These are phyloP conservation scores for Silene vulgaris DNA, from an alignment of 179 eudicot species.

Conservation along the genomic window DNA sequence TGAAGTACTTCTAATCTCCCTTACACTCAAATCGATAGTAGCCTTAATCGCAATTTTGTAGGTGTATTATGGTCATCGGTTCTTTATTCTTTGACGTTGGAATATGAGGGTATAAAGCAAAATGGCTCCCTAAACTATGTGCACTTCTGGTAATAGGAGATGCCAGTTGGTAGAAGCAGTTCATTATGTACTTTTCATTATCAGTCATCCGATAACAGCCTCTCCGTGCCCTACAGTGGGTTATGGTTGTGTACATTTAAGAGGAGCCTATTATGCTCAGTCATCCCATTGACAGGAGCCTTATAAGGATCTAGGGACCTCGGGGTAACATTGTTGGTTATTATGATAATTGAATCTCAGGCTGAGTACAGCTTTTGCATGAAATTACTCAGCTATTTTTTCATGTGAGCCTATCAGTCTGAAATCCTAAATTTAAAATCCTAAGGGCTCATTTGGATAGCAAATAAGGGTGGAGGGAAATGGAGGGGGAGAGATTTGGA, in stretches of 20 bases:
- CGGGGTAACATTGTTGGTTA: not conserved
- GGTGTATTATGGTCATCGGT: conserved; percentile 4
- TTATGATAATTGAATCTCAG: not conserved
- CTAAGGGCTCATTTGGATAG: too few relatives aligned
- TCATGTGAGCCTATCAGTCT: too few relatives aligned
- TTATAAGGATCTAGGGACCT: not conserved
- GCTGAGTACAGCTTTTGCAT: not conserved
- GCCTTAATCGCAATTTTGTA: not conserved
- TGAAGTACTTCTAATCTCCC: not conserved
- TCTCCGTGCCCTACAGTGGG: not conserved
- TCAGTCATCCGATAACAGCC: not conserved
- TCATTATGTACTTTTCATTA: not conserved
- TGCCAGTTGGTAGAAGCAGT: not conserved
- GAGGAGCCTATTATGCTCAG: too few relatives aligned
- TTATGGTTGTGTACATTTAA: not conserved
- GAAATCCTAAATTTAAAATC: too few relatives aligned
- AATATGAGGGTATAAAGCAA: not conserved
- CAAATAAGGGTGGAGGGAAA: too few relatives aligned
- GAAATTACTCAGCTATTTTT: too few relatives aligned
- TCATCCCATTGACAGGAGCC: not conserved
- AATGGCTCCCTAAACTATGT: not conserved
- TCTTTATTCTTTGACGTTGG: not conserved
- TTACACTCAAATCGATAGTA: conserved; percentile 7
- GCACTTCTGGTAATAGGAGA: not conserved
- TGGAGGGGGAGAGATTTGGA: too few relatives aligned